phyloP scores from a whole-genome alignment of 352 stramenopile genomes.

The Saprolegnia parasitica region DNA sequence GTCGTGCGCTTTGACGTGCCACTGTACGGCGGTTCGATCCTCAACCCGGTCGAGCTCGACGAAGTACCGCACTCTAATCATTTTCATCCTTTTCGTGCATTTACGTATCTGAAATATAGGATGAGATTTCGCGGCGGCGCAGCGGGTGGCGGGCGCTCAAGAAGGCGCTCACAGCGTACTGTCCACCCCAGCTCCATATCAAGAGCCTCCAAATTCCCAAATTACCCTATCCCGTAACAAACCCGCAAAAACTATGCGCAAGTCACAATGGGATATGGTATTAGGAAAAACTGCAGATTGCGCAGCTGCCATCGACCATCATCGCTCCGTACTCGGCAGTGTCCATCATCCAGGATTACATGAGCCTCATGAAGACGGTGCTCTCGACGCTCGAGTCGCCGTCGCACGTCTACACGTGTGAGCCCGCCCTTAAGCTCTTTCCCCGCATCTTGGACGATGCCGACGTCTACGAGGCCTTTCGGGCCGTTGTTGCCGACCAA shows the following conservation, averaged over 20 bases:
- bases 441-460: conserved; percentile 69
- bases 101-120: no score
- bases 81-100: background rate
- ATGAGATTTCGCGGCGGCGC: conserved; percentile 60
- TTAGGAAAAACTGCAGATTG: conserved; percentile 24
- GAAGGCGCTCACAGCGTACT: conserved; percentile 55
- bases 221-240: background rate
- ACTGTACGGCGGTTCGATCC: conserved; percentile 59
- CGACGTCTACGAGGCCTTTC: conserved; percentile 55
- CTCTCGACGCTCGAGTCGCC: conserved; percentile 40
- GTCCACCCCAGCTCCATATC: conserved; percentile 50
- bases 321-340: conserved; percentile 60
- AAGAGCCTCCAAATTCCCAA: conserved; percentile 56
- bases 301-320: conserved; percentile 54
- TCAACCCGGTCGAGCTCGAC: conserved; percentile 62
- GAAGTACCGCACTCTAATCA: conserved; percentile 13
- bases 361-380: conserved; percentile 54
- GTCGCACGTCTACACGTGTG: conserved; percentile 49
- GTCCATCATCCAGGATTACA: conserved; percentile 67
- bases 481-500: conserved; percentile 53
- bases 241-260: background rate
- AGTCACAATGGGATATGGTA: no score
- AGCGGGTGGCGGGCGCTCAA: conserved; percentile 67
- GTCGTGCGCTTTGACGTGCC: conserved; percentile 51
- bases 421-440: conserved; percentile 62